Evolutionary conservation across 257 asterid genomes (phyloP), one percentile per base, ranked within the genome.

Genomic region (Fraxinus quadrangulata): DNA sequence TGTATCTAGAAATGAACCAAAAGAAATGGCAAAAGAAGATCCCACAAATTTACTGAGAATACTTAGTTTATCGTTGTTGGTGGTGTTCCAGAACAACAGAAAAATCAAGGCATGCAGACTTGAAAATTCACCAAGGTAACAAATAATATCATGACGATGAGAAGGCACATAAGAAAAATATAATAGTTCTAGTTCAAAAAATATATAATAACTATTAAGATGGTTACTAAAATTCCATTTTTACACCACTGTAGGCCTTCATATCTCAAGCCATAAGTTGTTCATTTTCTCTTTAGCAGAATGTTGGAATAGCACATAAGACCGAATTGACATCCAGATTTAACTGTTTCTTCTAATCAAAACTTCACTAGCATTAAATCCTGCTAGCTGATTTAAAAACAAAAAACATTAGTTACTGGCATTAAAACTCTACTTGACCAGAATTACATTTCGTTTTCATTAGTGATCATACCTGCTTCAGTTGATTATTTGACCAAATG

Each of bases 71-170:
- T 39, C 9, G 12, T 39, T 39, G 51, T 13, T 45, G 54, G 54
- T 14, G 6, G 54, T 13, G 54, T 80, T 21, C 88, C 88, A 45
- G 84, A 88, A 30, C 17, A 42, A 12, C 51, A 12, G 19, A 45
- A 45, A 45, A 45, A 45, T 45, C 6, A 45, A 45, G 19, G 13
- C 19, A 45, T 13, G 54, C 54, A 45, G 13, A 45, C 54, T 13
- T 45, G 19, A 45, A 14, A 3, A 13, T 13, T 3, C n/a, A 45
- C 5, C 19, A 45, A 45, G 54, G 54, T 45, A 45, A 45, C 54
- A 45, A 45, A 45, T 13, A 19, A 45, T 12, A 45, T 12, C 54
- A 45, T 14, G 19, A 45, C 19, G 0, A 14, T 3, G n/a, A 45
- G 54, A 45, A 45, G 54, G 54, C n/a, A 3, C 19, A 13, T 45